Percentiles rank a stretch among this genome's conserved stretches.
Evolutionary conservation across 2,329 filamentous ascomycete species (phyloP).

Genomic region (Salinomyces thailandicus): DNA sequence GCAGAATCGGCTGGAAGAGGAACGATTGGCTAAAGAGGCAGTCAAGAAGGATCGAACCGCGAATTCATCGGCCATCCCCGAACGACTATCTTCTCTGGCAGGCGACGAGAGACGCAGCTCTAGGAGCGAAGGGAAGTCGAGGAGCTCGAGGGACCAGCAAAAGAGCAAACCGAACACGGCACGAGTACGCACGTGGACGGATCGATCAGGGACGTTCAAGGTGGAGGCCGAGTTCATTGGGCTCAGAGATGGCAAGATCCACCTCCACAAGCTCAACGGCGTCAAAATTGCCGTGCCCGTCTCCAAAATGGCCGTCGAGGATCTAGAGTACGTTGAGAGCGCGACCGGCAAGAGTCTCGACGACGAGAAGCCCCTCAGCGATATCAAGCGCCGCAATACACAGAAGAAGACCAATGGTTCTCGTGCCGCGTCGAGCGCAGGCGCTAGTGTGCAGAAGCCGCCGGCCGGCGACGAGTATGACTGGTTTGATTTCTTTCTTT

Average conservation of each 20-base stretch:
- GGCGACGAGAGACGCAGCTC: slow-evolving; percentile 15
- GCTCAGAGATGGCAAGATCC: slow-evolving; percentile 89
- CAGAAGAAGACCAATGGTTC: slow-evolving; percentile 18
- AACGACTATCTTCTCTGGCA: slow-evolving; percentile 69
- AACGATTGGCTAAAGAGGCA: slow-evolving; percentile 71
- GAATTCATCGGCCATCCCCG: slow-evolving; percentile 51
- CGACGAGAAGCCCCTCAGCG: slow-evolving; percentile 85
- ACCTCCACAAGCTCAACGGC: slow-evolving; percentile 93
- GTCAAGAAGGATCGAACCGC: slow-evolving; percentile 51
- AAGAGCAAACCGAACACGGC: slow-evolving; percentile 73
- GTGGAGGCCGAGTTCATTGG: slow-evolving; percentile 95
- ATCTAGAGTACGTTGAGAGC: slow-evolving; percentile 88
- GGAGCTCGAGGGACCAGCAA: slow-evolving; percentile 31
- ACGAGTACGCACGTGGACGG: slow-evolving; percentile 87
- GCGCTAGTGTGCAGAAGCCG: slow-evolving; percentile 48
- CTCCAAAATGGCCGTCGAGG: slow-evolving; percentile 87
- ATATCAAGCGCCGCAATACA: slow-evolving; percentile 52
- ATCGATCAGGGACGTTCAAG: slow-evolving; percentile 89
- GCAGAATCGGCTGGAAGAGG: slow-evolving; percentile 68
- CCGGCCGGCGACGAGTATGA: slow-evolving; percentile 67
- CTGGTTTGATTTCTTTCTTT: slow-evolving; percentile 98
- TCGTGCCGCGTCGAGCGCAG: slow-evolving; percentile 33
- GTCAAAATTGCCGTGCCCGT: slow-evolving; percentile 97
- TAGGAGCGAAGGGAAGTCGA: slow-evolving; percentile 25
- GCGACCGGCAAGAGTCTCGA: slow-evolving; percentile 77